Evolutionary conservation across 2,329 filamentous ascomycete genomes (phyloP), one percentile per base, ranked within the genome.

Genomic region (Cadophora sp.): DNA sequence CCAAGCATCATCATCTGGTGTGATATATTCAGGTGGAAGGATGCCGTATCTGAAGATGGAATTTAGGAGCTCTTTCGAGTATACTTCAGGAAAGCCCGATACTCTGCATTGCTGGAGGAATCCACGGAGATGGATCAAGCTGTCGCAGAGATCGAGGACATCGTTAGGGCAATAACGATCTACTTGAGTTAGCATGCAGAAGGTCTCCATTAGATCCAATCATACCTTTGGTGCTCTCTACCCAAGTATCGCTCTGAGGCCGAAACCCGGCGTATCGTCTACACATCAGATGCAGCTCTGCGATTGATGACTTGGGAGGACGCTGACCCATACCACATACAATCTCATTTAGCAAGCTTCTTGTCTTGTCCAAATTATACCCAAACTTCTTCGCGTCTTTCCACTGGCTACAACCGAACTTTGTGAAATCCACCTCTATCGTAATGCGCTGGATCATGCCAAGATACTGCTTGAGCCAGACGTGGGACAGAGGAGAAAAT

Each of bases 381-480:
- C 64, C 64, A 34, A 66, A 62, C 12, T 46, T 66, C 31, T 61
- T 55, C 7, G 73, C 71, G 48, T 59, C 24, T 50, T 62, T 72
- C 7, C 66, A 43, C 14, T 62, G 60, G 40, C 71, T 72, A 26
- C 72, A 69, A 53, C 73, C 76, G 56, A 78, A 73, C 22, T 68
- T 62, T 31, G 77, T 78, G 31, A 76, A 69, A 51, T 79, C 77
- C 7, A 76, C 34, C 64, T 79, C 77, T 11, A 78, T 66, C 6
- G 76, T 76, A 7, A 79, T 68, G 43, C 71, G 40, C 50, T 77
- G 75, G 34, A 79, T 64, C 2, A 58, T 69, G n/a, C 67, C 58
- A 1, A 73, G 67, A 63, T 76, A 71, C 7, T 65, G 29, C 1
- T 58, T 48, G 11, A 78, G 63, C 74, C 76, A 78, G 22, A 73